Evolutionary conservation across 1,284 basidiomycete species (phyloP), one percentile per base, ranked within the genome.

Genomic region (Cryptococcus hybrid): DNA sequence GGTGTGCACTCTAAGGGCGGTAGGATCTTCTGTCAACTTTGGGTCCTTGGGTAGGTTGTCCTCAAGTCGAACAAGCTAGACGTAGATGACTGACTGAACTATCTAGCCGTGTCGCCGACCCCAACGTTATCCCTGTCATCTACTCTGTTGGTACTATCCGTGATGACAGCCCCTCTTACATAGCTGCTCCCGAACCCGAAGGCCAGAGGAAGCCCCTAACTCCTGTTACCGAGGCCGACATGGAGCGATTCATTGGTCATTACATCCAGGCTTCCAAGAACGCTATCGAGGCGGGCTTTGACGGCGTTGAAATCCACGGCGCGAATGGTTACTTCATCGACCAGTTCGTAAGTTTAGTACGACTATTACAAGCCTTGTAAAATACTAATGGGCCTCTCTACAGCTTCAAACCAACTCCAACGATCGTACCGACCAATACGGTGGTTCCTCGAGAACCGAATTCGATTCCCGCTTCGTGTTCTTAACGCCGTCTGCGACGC

Each of bases 281-380:
- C 56, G 84, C 85, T 3, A 81, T 84, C 49, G 78, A 81, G 64
- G 84, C 85, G 30, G 86, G 85, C 0, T 86, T 87, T 62, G 86
- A 88, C 64, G 85, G 85, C 38, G 82, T 86, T 37, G 85, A 88
- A 76, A 66, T 80, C 45, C 80, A 80, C 59, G 67, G 24, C 30
- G 52, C 46, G 35, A 37, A 57, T n/a, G 48, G n/a, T 36, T 47
- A 67, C 54, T 58, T 68, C 15, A 57, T 84, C 54, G 76, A 83
- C 62, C 85, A 87, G 66, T 86, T 86, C 78, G 59, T 61, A 30
- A 53, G 59, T 57, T 7, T 12, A 30, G 30, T 30, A 30, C 36
- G 8, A 39, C 35, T 7, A 3, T 35, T 18, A 42, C 47, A 6
- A 66, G 35, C 35, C n/a, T 3, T 35, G 24, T 50, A 30, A 38